Evolutionary conservation across 2,329 filamentous ascomycete genomes (phyloP).

Genomic region (Fusarium avenaceum): DNA sequence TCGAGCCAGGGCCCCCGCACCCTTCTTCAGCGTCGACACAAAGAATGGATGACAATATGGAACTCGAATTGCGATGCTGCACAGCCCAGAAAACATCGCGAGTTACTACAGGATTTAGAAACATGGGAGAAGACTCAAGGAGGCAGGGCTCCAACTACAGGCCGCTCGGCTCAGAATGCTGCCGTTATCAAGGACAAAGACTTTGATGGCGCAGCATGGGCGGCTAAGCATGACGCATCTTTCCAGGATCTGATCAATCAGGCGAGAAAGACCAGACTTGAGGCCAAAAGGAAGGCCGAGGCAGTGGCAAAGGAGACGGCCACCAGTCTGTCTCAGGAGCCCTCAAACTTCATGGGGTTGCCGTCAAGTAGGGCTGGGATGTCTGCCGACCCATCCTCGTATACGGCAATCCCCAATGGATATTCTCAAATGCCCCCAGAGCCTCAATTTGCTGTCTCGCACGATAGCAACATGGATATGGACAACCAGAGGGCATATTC

Average conservation of each 20-base stretch:
- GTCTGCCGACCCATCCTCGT: not conserved
- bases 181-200: slow-evolving; percentile 82
- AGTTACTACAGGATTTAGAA: slow-evolving; percentile 84
- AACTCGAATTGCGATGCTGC: slow-evolving; percentile 96
- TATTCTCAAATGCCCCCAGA: not conserved
- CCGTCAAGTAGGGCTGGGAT: not conserved
- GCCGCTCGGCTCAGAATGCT: slow-evolving; percentile 56
- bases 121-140: slow-evolving; percentile 89
- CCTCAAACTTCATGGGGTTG: not conserved
- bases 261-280: slow-evolving; percentile 71
- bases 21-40: slow-evolving; percentile 83
- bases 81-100: slow-evolving; percentile 75
- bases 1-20: slow-evolving; percentile 75
- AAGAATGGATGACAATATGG: slow-evolving; percentile 95
- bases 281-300: slow-evolving; percentile 52
- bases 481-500: not conserved
- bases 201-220: slow-evolving; percentile 86
- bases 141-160: slow-evolving; percentile 63
- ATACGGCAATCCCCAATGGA: not conserved
- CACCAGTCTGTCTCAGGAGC: not conserved
- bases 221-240: slow-evolving; percentile 76
- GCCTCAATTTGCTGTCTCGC: not conserved
- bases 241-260: slow-evolving; percentile 85
- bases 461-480: not conserved
- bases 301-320: slow-evolving; percentile 20